A percentile compares a stretch with the other conserved stretches of the same genome.
phyloP scores from a whole-genome alignment of 129 eudicot genomes.

The Smallanthus sonchifolius region DNA sequence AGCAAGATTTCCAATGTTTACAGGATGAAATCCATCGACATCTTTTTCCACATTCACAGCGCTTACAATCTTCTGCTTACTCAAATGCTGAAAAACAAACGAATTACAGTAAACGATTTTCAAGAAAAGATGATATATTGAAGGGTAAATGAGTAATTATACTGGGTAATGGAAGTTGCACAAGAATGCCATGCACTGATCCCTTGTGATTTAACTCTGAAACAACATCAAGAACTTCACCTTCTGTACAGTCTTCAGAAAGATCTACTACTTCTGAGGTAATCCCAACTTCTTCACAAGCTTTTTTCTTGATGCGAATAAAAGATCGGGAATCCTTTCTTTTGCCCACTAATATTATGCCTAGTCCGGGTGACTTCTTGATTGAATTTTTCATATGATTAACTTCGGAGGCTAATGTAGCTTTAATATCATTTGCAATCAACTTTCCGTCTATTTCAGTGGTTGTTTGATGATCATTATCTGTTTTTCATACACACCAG shows the following conservation, averaged over 20 bases:
- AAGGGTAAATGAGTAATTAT: conserved; percentile 29
- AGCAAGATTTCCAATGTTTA: conserved; percentile 68
- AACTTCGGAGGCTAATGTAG: conserved; percentile 33
- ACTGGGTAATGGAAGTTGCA: conserved; percentile 50
- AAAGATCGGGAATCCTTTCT: conserved; percentile 44
- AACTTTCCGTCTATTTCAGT: conserved; percentile 39
- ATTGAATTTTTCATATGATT: conserved; percentile 30
- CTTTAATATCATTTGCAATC: conserved; percentile 39
- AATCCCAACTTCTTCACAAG: conserved; percentile 50
- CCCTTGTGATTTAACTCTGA: conserved; percentile 34
- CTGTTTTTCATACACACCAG: no score
- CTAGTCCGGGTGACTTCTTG: conserved; percentile 42
- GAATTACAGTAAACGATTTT: neutral
- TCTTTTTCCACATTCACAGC: conserved; percentile 45
- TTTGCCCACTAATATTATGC: conserved; percentile 43
- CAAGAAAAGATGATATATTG: neutral
- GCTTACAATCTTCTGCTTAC: conserved; percentile 39
- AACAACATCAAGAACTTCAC: conserved; percentile 31
- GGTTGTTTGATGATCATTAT: conserved; percentile 22
- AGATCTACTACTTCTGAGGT: conserved; percentile 25
- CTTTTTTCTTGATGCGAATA: conserved; percentile 43
- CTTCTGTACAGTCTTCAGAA: conserved; percentile 37
- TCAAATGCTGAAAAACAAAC: conserved; percentile 30
- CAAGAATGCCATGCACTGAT: conserved; percentile 50
- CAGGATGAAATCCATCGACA: conserved; percentile 72